Base-by-base conservation (phyloP, 331 rosid genomes). In the Quercus tomentella region DNA sequence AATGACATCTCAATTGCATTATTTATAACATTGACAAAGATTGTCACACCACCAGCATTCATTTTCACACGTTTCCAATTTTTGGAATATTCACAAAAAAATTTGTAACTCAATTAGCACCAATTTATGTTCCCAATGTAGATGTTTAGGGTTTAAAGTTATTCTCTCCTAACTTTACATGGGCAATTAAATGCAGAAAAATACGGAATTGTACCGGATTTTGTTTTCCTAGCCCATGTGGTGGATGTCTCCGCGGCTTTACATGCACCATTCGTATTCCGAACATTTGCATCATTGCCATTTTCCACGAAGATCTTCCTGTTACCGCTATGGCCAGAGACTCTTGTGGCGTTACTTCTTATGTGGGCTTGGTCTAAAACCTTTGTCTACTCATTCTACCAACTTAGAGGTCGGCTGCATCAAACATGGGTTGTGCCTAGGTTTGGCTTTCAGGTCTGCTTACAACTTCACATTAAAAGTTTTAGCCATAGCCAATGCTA, bases 391-490 rank as follows among this genome's bases (percentile, higher is more conserved):
- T 30, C 82, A 15, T 93, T 83, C 83, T 96, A 96, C 84, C 43
- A 89, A 79, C 91, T 91, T 45, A 82, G 97, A 81, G 89, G 81
- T 6, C 73, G 88, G 68, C 70, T 93, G 41, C 97, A 96, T 84
- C 97, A 96, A 77, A 93, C 93, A 1, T 96, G 99, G 99, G 93
- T 20, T 45, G 98, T 96, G 41, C 99, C 99, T 17, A 76, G 99
- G 65, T 88, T 76, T 77, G 99, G 98, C 79, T 93, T 89, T 76
- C 97, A 91, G 97, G 99, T 93, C 5, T 3, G 76, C 60, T 77
- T 74, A 7, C 61, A 8, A 41, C 45, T 23, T 22, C 10, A 66
- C 45, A 23, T 33, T 52, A 28, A 25, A 69, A 16, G 17, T 56
- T 66, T 37, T 20, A 7, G 22, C 21, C 56, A 43, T 33, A 26